Evolutionary conservation across 2,329 filamentous ascomycete species (phyloP), one percentile per base, ranked within the genome.

Genomic region (Ophiostoma ips): DNA sequence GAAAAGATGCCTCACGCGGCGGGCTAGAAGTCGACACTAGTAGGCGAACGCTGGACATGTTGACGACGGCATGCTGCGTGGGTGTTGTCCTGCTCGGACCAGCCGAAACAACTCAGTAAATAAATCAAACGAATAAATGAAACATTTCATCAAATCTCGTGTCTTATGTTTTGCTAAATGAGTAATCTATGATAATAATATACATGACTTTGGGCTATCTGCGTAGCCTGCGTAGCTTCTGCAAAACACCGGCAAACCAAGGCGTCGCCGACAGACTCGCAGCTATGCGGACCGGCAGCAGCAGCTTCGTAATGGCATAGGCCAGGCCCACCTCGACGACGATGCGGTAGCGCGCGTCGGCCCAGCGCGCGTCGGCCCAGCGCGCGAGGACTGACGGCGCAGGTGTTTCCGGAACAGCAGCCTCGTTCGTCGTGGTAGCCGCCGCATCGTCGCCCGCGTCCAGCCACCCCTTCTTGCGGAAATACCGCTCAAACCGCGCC

Each of bases 251-350:
- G 2, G 89, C 89, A 71, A 96, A 94, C 84, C 87, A 94, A 4
- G 92, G 92, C 44, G 92, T 95, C 13, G 77, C 83, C 87, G 85
- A 94, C 4, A 94, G 75, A 66, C 89, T 95, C 7, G 79, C 66
- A 24, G 83, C 68, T 54, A 98, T 76, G 57, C 92, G 75, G 12
- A 85, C 59, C 0, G 92, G 87, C 55, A 98, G 64, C 52, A 96
- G 61, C 15, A 79, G 80, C 68, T 98, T 98, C 1, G 87, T 94
- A 55, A 95, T 76, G 1, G 87, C 84, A 70, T 92, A 98, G 5
- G 92, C 89, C 18, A 92, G 83, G 21, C 87, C 92, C 55, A 96
- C 77, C 64, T 83, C 78, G 0, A 80, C 67, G 5, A 79, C 67
- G n/a, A 81, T 67, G 55, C 70, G 72, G 59, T 79, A 78, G 54